phyloP scores from a whole-genome alignment of 345 rosid genomes.

The Euphorbia lathyris region DNA sequence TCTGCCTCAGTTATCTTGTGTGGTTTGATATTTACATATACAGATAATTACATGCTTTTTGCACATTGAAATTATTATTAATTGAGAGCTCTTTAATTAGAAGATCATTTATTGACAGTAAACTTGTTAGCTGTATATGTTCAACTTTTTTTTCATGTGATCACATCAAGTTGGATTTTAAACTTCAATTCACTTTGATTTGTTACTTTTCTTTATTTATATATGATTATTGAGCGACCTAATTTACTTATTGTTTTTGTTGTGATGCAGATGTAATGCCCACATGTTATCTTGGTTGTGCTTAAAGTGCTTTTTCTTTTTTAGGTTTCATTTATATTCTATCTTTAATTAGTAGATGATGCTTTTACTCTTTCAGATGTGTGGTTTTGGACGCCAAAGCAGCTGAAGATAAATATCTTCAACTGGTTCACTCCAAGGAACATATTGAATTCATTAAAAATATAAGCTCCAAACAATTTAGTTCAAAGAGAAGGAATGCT shows the following conservation, averaged over 20 bases:
- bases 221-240: not conserved
- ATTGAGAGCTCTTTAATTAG: not conserved
- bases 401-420: conserved; percentile 59
- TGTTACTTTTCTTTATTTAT: not conserved
- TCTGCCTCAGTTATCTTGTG: not conserved
- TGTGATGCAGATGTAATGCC: not conserved
- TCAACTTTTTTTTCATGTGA: not conserved
- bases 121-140: not conserved
- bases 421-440: conserved; percentile 55
- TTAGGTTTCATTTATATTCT: not conserved
- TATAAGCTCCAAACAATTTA: conserved; percentile 58
- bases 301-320: not conserved
- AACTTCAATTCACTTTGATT: not conserved
- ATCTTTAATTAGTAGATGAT: conserved; percentile 6
- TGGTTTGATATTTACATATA: not conserved
- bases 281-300: not conserved
- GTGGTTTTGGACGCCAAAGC: conserved; percentile 61
- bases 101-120: not conserved
- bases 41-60: not conserved
- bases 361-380: conserved; percentile 48
- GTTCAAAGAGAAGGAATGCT: conserved; percentile 53
- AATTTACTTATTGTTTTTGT: not conserved
- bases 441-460: conserved; percentile 63
- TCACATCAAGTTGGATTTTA: not conserved
- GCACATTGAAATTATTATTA: not conserved